Percentiles rank a stretch among this genome's conserved stretches.
These are phyloP conservation scores for Bryoerythrophyllum caledonicum DNA, from an alignment of 225 moss, liverwort and hornwort genomes.

Conservation along the genomic window DNA sequence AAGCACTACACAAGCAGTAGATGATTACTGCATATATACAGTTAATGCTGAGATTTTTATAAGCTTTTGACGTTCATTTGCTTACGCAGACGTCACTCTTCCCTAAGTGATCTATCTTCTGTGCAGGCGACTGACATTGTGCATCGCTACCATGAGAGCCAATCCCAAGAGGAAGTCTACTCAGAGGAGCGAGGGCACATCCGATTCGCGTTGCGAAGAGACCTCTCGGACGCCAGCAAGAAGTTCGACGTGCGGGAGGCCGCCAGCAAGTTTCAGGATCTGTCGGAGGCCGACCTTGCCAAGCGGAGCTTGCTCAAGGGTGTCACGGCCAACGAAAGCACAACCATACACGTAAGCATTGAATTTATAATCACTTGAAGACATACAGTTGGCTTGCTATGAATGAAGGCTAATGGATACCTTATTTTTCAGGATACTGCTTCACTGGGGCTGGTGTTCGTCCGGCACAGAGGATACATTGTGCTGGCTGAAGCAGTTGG, in stretches of 20 bases:
- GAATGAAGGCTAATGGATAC: too few species aligned
- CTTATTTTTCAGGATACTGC: conserved; percentile 50
- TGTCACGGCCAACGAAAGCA: conserved; percentile 74
- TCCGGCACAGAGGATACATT: conserved; percentile 60
- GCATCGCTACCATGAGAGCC: conserved; percentile 38
- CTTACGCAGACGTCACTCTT: neutral
- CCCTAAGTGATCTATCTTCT: conserved; percentile 7
- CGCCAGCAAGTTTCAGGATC: conserved; percentile 38
- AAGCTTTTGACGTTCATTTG: too few species aligned
- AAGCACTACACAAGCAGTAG: too few species aligned
- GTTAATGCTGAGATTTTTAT: too few species aligned
- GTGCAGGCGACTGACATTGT: conserved; percentile 57
- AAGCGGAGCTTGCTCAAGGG: conserved; percentile 64
- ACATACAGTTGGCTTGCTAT: neutral
- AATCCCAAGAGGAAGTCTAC: conserved; percentile 22
- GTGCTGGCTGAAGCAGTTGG: conserved; percentile 61
- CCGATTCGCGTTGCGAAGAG: conserved; percentile 41
- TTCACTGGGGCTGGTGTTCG: conserved; percentile 56
- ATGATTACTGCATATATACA: too few species aligned
- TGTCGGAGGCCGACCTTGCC: conserved; percentile 45
- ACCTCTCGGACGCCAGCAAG: conserved; percentile 51
- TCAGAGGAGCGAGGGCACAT: conserved; percentile 38
- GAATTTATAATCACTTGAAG: neutral
- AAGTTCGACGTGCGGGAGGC: conserved; percentile 45
- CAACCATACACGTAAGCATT: conserved; percentile 57